Percentiles rank a stretch among this genome's conserved stretches.
Conservation (phyloP, 257 asterid genomes). For the Gentiana macrophylla region DNA sequence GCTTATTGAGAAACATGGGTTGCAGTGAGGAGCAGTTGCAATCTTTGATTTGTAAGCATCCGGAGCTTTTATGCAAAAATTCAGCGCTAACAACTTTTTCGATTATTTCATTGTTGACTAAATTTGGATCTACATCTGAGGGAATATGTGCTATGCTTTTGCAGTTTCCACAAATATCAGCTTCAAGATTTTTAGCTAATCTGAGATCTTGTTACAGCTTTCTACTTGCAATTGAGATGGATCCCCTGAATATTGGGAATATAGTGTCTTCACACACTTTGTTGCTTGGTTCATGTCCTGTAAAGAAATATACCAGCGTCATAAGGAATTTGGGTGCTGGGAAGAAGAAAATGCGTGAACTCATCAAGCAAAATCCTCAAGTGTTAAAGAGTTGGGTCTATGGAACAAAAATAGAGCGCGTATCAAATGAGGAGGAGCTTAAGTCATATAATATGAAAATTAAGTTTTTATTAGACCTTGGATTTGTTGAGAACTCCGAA, state of each 20-base stretch:
- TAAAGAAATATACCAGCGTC: slow-evolving; percentile 13
- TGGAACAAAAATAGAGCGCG: slow-evolving; percentile 29
- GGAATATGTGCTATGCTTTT: no score
- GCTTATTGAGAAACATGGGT: no score
- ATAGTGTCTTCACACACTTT: slow-evolving; percentile 26
- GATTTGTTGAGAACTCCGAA: slow-evolving; percentile 41
- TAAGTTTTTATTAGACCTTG: slow-evolving; percentile 19
- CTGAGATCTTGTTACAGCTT: no score
- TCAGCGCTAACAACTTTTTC: no score
- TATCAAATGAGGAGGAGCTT: neutral
- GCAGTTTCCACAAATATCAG: no score
- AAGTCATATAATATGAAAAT: no score
- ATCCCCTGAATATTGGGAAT: slow-evolving; percentile 27
- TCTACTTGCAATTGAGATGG: slow-evolving; percentile 27
- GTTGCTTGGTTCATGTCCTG: no score
- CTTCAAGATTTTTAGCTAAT: no score
- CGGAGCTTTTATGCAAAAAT: slow-evolving; percentile 20
- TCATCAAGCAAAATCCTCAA: slow-evolving; percentile 42
- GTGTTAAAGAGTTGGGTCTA: slow-evolving; percentile 38
- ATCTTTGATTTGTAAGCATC: slow-evolving; percentile 23
- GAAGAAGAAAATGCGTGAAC: slow-evolving; percentile 31
- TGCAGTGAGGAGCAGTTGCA: slow-evolving; percentile 26
- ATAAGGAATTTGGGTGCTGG: slow-evolving; percentile 24
- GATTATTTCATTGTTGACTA: no score
- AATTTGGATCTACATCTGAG: no score